Conservation (phyloP, 106 monocot species). For the Dioscorea alata region DNA sequence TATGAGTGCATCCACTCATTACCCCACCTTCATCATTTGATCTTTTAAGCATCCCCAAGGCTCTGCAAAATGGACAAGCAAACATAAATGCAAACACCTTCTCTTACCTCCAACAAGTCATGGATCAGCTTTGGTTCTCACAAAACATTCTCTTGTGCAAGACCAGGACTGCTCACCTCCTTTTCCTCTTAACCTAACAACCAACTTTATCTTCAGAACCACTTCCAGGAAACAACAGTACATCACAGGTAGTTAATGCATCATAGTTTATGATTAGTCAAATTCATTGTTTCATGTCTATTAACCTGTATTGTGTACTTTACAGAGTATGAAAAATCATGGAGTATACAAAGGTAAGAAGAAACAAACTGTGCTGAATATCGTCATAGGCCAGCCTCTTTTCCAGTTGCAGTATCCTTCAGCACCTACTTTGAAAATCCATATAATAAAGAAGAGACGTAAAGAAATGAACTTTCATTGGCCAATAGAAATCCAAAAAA, state of each 20-base stretch:
- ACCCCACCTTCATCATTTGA: background rate
- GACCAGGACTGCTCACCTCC: background rate
- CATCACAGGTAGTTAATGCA: background rate
- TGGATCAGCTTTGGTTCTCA: conserved; percentile 31
- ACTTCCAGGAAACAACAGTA: background rate
- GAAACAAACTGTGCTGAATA: conserved; percentile 11
- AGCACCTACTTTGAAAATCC: background rate
- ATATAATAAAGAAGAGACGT: too few relatives aligned
- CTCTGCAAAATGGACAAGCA: background rate
- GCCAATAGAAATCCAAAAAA: too few relatives aligned
- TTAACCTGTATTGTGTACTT: too few relatives aligned
- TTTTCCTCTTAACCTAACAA: background rate
- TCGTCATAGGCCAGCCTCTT: conserved; percentile 3
- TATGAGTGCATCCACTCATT: background rate
- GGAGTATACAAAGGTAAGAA: background rate
- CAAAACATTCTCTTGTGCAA: conserved; percentile 17
- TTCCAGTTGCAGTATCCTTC: conserved; percentile 14
- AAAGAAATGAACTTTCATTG: too few relatives aligned
- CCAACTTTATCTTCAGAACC: background rate
- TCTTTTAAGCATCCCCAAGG: background rate
- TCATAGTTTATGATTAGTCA: too few relatives aligned
- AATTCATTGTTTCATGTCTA: too few relatives aligned
- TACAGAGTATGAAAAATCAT: background rate
- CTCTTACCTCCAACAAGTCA: conserved; percentile 4
- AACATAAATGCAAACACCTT: conserved; percentile 6